Conservation (phyloP, 768 basidiomycete genomes). For the Psilocybe subaeruginosa region DNA sequence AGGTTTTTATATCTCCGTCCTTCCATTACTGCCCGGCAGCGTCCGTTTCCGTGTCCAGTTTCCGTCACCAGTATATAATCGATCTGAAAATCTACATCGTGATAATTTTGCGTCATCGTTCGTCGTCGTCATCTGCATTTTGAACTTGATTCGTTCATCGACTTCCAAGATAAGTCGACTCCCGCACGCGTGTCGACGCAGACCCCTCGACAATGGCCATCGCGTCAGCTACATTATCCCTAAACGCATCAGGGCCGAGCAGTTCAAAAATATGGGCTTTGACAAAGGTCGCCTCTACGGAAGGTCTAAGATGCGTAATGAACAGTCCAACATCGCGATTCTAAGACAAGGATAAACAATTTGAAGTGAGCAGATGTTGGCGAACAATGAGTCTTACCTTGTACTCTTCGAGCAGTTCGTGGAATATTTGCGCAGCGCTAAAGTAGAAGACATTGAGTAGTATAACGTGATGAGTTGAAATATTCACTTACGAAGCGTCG, state of each 20-base stretch:
- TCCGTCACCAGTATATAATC: not conserved
- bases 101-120: not conserved
- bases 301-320: conserved; percentile 50
- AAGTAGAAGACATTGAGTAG: conserved; percentile 5
- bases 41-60: not conserved
- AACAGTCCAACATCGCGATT: conserved; percentile 53
- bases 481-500: conserved; percentile 79
- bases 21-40: not conserved
- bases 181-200: conserved; percentile 11
- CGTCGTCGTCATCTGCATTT: not conserved
- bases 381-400: conserved; percentile 44
- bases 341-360: conserved; percentile 26
- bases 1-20: not conserved
- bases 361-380: not conserved
- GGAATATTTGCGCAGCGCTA: conserved; percentile 84
- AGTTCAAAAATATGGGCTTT: conserved; percentile 56
- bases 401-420: conserved; percentile 80
- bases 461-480: not conserved
- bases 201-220: conserved; percentile 44
- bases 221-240: conserved; percentile 53
- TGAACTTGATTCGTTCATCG: not conserved
- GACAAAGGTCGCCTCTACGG: conserved; percentile 42
- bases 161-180: conserved; percentile 13
- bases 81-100: not conserved
- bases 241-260: conserved; percentile 49